phyloP scores from a whole-genome alignment of 2,329 filamentous ascomycete genomes.

The Leptographium radiaticola region DNA sequence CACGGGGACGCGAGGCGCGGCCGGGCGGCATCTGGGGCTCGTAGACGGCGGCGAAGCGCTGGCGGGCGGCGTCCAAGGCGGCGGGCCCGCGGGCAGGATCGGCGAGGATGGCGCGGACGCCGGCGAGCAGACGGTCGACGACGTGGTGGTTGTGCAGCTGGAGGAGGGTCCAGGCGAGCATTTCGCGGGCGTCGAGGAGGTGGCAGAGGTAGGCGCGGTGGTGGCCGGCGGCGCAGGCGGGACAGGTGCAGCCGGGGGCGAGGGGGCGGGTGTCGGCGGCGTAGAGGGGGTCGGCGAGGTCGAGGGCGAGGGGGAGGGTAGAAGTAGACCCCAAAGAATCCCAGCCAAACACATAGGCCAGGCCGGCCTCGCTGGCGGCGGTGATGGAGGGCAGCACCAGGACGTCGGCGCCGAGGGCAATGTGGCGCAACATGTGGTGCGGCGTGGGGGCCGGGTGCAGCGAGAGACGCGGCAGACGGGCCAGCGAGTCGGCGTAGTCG shows the following conservation, averaged over 20 bases:
- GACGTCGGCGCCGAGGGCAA: slow-evolving; percentile 67
- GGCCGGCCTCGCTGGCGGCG: slow-evolving; percentile 65
- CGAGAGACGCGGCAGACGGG: slow-evolving; percentile 57
- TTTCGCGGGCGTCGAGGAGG: slow-evolving; percentile 79
- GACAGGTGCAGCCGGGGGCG: slow-evolving; percentile 55
- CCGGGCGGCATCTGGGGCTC: slow-evolving; percentile 58
- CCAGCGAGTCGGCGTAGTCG: slow-evolving; percentile 34
- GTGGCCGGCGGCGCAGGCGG: slow-evolving; percentile 66
- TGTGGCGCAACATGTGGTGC: slow-evolving; percentile 62
- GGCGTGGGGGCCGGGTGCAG: slow-evolving; percentile 59
- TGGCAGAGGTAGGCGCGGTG: slow-evolving; percentile 83
- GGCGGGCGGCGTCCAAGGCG: slow-evolving; percentile 42
- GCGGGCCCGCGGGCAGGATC: slow-evolving; percentile 33
- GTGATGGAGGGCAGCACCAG: slow-evolving; percentile 56
- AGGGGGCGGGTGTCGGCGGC: slow-evolving; percentile 52
- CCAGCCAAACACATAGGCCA: slow-evolving; percentile 72
- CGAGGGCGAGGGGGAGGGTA: slow-evolving; percentile 50
- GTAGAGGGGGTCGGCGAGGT: slow-evolving; percentile 61
- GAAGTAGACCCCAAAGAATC: too few species aligned
- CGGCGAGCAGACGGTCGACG: slow-evolving; percentile 59
- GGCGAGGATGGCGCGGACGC: slow-evolving; percentile 51
- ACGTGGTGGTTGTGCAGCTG: slow-evolving; percentile 83
- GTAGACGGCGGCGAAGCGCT: slow-evolving; percentile 41
- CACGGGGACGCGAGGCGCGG: slow-evolving; percentile 64
- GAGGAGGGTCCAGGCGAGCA: slow-evolving; percentile 88